Evolutionary conservation across 1,139 yeast genomes (phyloP), one percentile per base, ranked within the genome.

Genomic region (Debaryomyces robertsiae): DNA sequence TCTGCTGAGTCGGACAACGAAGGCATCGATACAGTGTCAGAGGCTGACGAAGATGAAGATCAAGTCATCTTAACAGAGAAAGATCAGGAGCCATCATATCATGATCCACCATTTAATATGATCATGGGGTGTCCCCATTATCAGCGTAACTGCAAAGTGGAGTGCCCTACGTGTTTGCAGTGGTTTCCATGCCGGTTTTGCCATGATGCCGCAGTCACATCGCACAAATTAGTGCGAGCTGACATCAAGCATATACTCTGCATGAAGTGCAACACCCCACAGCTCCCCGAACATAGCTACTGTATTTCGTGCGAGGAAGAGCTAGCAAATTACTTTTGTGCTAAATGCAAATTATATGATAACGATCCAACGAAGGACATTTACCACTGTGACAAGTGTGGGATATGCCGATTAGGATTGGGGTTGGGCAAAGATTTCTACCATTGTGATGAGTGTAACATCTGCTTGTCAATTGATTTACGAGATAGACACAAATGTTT

Each of bases 331-430:
- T 90, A 91, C 58, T 88, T 79, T 58, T 91, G 98, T 61, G 69
- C 67, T 10, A 78, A 72, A 39, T 91, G 98, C 66, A 82, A 82
- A 45, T 72, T 91, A 27, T 91, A 86, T 71, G 96, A 88, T 57
- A 85, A 89, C 56, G 96, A 89, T 55, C 77, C 82, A 11, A 68
- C 74, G 32, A 89, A 89, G 56, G 84, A 84, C 46, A 90, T 91
- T 19, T 91, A 90, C 58, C 98, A 91, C 58, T 91, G 98, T 60
- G 87, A 82, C 49, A 86, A 84, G 52, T 91, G 98, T 68, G 96
- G 96, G 0, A 88, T 91, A 40, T 91, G 98, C 58, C 77, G 97
- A 10, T 72, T 91, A 16, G 98, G 98, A 1, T 71, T 85, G 29
- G 97, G 97, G 0, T 63, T 89, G 22, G 95, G 88, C 15, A 84